Evolutionary conservation across 2,329 filamentous ascomycete species (phyloP), one percentile per base, ranked within the genome.

Genomic region (Nemania bipapillata): DNA sequence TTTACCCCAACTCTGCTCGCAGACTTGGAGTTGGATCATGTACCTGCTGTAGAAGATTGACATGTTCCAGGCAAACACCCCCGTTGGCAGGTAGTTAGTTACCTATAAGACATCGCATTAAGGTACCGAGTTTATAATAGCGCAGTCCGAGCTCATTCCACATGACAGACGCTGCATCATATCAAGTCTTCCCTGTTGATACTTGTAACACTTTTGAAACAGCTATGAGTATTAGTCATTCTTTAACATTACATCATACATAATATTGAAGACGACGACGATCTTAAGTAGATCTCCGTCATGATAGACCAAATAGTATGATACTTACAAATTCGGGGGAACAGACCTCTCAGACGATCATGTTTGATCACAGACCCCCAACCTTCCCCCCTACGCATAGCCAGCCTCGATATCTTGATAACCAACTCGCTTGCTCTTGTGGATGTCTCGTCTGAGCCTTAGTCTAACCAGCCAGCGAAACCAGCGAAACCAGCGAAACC

Each of bases 141-240:
- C 52, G 55, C 47, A 37, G 65, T 63, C 65, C 54, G 37, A 67
- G 58, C 58, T 26, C 47, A 15, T 42, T 42, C 22, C 20, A 50
- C 22, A 50, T 28, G 47, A 24, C 9, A 50, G 40, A 50, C 28
- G 45, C 57, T 20, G 26, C 57, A 50, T 26, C 22, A 28, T 50
- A 52, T 26, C n/a, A 37, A 17, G 20, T n/a, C 47, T 52, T 37
- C 45, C 47, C 58, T 53, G 24, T 6, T 61, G 8, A 40, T 61
- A 53, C 26, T 20, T 53, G 32, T 35, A 6, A 37, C 15, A 20
- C 32, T 40, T 45, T 61, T 53, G 49, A 62, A 45, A 45, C 35
- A 45, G 24, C 8, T 6, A 45, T 8, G 40, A n/a, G 20, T n/a
- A 45, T 45, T 45, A 45, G 40, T 45, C 40, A 45, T 45, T 45